These are phyloP conservation scores for Hemileccinum impolitum DNA, from an alignment of 768 basidiomycete species.

Conservation along the genomic window DNA sequence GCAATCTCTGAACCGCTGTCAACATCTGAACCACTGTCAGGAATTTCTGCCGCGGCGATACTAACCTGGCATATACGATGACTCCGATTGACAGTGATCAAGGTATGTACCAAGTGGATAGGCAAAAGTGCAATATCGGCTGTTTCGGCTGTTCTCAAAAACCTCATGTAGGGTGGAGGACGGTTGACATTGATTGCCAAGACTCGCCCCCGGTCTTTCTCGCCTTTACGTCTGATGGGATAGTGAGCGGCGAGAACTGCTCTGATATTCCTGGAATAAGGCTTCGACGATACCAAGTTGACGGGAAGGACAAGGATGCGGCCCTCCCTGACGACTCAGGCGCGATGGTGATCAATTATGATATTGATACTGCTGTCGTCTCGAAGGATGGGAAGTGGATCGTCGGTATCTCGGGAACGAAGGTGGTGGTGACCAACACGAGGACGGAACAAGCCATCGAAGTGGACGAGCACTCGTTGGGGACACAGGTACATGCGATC, in stretches of 20 bases:
- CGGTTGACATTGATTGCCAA: background rate
- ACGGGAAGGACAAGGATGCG: too few species aligned
- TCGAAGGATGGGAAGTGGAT: background rate
- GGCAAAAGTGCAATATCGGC: too few species aligned
- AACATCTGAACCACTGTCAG: too few species aligned
- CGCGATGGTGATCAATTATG: too few species aligned
- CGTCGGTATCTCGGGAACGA: background rate
- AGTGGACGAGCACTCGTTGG: background rate
- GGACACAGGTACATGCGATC: background rate
- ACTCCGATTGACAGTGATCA: too few species aligned
- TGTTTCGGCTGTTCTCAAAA: too few species aligned
- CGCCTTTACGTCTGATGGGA: background rate
- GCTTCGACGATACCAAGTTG: background rate
- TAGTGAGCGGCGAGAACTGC: background rate
- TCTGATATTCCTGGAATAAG: background rate
- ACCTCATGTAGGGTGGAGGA: background rate
- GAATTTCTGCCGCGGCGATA: too few species aligned
- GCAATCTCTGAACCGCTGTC: too few species aligned
- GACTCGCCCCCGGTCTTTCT: background rate
- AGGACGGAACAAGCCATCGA: background rate
- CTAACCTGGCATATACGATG: too few species aligned
- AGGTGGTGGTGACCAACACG: background rate
- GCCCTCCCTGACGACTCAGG: too few species aligned
- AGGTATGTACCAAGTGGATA: too few species aligned
- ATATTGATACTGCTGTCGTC: too few species aligned